Evolutionary conservation across 106 monocot species (phyloP).

Genomic region (Dioscorea dumetorum): DNA sequence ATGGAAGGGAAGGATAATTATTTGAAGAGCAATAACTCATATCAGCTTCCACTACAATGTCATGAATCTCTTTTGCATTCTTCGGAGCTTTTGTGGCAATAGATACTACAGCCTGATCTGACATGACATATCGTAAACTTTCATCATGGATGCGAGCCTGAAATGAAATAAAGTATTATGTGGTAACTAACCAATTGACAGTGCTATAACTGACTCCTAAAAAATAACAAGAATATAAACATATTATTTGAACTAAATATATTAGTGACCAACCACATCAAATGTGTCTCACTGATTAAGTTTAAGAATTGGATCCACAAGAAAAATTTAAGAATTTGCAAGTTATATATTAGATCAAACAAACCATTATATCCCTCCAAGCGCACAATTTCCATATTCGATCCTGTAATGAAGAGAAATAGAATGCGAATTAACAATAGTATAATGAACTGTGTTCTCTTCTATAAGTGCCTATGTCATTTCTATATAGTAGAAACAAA

Average conservation of each 20-base stretch:
- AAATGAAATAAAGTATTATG: conserved; percentile 9
- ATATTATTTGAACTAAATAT: too few species aligned
- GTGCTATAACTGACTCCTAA: too few species aligned
- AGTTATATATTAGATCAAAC: conserved; percentile 19
- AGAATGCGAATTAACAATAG: not conserved
- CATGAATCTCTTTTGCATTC: conserved; percentile 32
- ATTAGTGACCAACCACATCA: too few species aligned
- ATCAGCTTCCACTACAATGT: conserved; percentile 45
- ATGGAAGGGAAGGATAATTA: conserved; percentile 16
- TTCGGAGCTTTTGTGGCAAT: conserved; percentile 54
- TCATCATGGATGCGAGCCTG: conserved; percentile 98
- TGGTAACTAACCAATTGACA: not conserved
- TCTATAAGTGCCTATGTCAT: too few species aligned
- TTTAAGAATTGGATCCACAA: too few species aligned
- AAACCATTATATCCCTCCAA: conserved; percentile 97
- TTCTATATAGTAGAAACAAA: too few species aligned
- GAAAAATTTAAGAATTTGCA: too few species aligned
- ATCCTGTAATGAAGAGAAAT: conserved; percentile 46
- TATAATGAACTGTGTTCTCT: too few species aligned
- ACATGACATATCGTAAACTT: conserved; percentile 74
- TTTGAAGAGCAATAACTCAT: conserved; percentile 16
- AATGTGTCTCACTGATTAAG: too few species aligned
- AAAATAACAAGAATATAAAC: too few species aligned
- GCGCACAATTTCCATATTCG: conserved; percentile 69
- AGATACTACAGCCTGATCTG: conserved; percentile 72